phyloP scores from a whole-genome alignment of 75 land plant species.

The Cryptomeria japonica region DNA sequence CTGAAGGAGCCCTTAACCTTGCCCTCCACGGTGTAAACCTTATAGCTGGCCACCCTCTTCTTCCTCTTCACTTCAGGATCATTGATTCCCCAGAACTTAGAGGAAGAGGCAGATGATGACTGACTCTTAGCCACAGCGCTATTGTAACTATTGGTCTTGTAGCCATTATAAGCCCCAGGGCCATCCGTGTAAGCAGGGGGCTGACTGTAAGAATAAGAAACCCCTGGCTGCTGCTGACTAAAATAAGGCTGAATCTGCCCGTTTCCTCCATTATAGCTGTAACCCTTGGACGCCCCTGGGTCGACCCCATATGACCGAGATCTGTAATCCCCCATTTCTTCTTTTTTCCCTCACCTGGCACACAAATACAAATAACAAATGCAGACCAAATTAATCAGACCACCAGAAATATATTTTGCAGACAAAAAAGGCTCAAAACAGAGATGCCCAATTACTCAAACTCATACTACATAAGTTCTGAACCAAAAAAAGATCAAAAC shows the following conservation, averaged over 20 bases:
- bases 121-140: conserved; percentile 19
- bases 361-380: neutral
- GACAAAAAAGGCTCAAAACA: neutral
- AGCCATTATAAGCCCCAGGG: conserved; percentile 27
- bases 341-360: neutral
- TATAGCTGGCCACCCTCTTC: conserved; percentile 84
- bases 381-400: neutral
- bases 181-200: conserved; percentile 22
- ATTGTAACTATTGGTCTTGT: neutral
- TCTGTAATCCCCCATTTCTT: conserved; percentile 38
- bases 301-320: conserved; percentile 44
- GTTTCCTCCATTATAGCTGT: conserved; percentile 8
- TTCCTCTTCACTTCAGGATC: conserved; percentile 86
- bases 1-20: conserved; percentile 71
- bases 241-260: conserved; percentile 10
- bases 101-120: conserved; percentile 17
- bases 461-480: neutral
- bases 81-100: conserved; percentile 40
- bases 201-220: conserved; percentile 18
- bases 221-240: neutral
- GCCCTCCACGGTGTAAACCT: conserved; percentile 70
- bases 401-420: neutral
- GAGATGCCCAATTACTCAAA: neutral
- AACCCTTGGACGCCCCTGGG: conserved; percentile 27
- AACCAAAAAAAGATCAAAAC: neutral